Evolutionary conservation across 2,329 filamentous ascomycete genomes (phyloP), one percentile per base, ranked within the genome.

Genomic region (Cordyceps cicadae): DNA sequence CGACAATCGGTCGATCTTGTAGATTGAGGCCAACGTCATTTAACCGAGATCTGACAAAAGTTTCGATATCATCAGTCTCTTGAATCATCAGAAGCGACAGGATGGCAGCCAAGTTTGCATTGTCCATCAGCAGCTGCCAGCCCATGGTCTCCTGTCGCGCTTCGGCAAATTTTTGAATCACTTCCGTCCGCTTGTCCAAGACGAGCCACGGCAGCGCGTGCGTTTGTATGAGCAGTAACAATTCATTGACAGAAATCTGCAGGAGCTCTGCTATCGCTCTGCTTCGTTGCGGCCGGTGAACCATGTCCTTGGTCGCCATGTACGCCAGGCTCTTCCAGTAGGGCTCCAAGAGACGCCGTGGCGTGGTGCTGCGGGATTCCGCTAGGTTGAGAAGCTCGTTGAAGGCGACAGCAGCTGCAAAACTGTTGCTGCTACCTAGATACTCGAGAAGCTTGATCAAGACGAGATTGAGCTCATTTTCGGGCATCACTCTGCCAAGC

Each of bases 311-410:
- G 32, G 94, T 87, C 2, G 90, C 87, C 54, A 87, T 83, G 62
- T 93, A 88, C 0, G 91, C 92, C 50, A 99, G 79, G 34, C 84
- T 93, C 65, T 86, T 85, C 92, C 93, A 97, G 71, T 92, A 97
- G 0, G 93, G 92, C 60, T 87, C 85, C 61, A 97, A 87, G 0
- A 99, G 77, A 17, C 86, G 84, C 32, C 82, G 80, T 2, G 87
- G 81, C 1, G 84, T 87, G 43, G 84, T 78, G 3, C 80, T 78
- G 46, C 86, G 81, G 53, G 80, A 77, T 56, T 87, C 82, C 1
- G 92, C 88, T 54, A 97, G 79, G 63, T 85, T 86, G 21, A 88
- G 79, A 45, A 96, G 77, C 73, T 96, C 92, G 65, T 89, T 88
- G 70, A 92, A 94, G 3, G 93, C 90, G 64, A 92, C 83, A 5